phyloP scores from a whole-genome alignment of 2,329 filamentous ascomycete species.

The Colletotrichum filicis region DNA sequence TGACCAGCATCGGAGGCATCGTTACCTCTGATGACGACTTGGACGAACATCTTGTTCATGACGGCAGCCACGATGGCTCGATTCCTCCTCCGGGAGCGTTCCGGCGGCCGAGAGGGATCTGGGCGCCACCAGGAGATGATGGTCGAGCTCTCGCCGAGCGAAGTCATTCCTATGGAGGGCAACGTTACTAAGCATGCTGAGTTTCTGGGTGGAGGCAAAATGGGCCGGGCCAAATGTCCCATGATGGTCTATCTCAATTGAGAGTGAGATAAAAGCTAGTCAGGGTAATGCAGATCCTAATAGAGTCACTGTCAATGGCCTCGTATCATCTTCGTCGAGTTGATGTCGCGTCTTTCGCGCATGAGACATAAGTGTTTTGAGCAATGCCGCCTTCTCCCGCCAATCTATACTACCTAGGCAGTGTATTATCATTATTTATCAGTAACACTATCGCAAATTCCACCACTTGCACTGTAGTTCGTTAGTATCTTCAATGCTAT shows the following conservation, averaged over 20 bases:
- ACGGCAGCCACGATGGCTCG: constrained; percentile 51
- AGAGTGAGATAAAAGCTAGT: not conserved
- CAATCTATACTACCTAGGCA: not conserved
- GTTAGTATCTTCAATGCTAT: not conserved
- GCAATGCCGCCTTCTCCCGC: too few species aligned
- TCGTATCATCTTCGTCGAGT: not conserved
- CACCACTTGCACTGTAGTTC: not conserved
- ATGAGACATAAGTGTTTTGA: not conserved
- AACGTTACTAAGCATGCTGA: not conserved
- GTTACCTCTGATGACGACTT: constrained; percentile 52
- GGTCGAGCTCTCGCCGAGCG: constrained; percentile 39
- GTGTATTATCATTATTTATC: not conserved
- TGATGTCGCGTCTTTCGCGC: not conserved
- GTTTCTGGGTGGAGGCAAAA: not conserved
- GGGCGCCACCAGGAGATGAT: constrained; percentile 54
- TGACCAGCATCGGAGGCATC: constrained; percentile 51
- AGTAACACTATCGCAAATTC: not conserved
- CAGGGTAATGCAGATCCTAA: not conserved
- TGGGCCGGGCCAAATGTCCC: not conserved
- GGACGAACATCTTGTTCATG: constrained; percentile 47
- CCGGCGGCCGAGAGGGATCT: constrained; percentile 46
- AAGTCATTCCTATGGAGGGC: not conserved
- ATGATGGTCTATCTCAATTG: not conserved
- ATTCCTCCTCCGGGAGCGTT: constrained; percentile 45
- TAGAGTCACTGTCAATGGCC: not conserved